These are phyloP conservation scores for Thalassiosira exigua DNA, from an alignment of 352 stramenopile species.

Conservation along the genomic window DNA sequence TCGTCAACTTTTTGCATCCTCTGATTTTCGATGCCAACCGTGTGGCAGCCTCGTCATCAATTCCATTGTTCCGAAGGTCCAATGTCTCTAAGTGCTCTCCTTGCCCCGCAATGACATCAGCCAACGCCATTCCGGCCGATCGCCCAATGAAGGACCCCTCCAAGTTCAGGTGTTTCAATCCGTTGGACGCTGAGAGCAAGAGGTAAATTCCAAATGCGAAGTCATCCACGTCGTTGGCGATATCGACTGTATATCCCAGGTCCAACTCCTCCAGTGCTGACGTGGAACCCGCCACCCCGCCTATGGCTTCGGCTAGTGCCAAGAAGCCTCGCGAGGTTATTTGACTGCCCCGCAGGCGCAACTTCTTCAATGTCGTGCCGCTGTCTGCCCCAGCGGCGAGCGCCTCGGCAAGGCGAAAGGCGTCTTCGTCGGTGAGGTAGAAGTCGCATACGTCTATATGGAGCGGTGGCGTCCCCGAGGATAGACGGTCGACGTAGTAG, in stretches of 20 bases:
- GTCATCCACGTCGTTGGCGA: conserved; percentile 19
- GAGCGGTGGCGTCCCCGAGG: no score
- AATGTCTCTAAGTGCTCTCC: conserved; percentile 6
- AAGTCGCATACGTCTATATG: no score
- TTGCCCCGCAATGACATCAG: not conserved
- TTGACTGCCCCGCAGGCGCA: not conserved
- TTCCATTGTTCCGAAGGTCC: not conserved
- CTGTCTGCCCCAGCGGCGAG: no score
- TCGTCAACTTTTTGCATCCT: conserved; percentile 8
- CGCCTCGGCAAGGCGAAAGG: no score
- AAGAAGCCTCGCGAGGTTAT: conserved; percentile 8
- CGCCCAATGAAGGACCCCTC: conserved; percentile 6
- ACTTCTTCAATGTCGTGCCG: not conserved
- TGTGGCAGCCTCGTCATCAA: conserved; percentile 5
- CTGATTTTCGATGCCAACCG: not conserved
- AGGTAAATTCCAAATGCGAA: conserved; percentile 31
- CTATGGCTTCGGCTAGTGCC: conserved; percentile 10
- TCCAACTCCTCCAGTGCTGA: conserved; percentile 15
- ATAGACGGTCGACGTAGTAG: no score
- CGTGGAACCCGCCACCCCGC: conserved; percentile 1
- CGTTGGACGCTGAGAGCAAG: conserved; percentile 4
- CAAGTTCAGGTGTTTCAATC: conserved; percentile 20
- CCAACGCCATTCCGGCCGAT: not conserved
- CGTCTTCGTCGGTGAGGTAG: no score
- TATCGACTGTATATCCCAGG: not conserved